Evolutionary conservation across 2,329 filamentous ascomycete genomes (phyloP).

Genomic region (Ambrosiella beaveri): DNA sequence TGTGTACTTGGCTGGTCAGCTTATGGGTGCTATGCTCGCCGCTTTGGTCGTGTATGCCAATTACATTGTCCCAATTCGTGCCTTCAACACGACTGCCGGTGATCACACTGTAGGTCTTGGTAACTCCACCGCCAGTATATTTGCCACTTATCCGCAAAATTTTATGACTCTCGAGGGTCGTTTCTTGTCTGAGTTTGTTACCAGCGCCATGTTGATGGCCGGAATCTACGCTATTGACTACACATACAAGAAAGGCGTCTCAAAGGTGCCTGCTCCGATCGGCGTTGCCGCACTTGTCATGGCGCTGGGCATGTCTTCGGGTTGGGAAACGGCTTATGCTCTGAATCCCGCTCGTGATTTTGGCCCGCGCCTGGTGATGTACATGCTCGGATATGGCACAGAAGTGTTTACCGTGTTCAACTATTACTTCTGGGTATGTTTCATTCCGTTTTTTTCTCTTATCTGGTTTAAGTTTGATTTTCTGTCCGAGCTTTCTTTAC

Average conservation of each 20-base stretch:
- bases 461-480: constrained; percentile 1
- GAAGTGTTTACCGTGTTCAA: constrained; percentile 49
- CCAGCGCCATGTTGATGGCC: constrained; percentile 51
- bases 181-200: constrained; percentile 58
- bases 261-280: constrained; percentile 34
- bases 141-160: constrained; percentile 54
- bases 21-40: constrained; percentile 49
- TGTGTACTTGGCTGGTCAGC: constrained; percentile 45
- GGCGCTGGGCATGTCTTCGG: constrained; percentile 57
- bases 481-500: constrained; percentile 1
- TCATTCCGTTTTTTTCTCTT: constrained; percentile 3
- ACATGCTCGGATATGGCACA: constrained; percentile 48
- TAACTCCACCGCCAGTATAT: constrained; percentile 50
- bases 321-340: constrained; percentile 61
- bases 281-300: constrained; percentile 57
- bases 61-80: constrained; percentile 46
- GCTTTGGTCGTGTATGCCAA: constrained; percentile 44
- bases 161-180: constrained; percentile 50
- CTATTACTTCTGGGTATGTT: constrained; percentile 51
- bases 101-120: constrained; percentile 42
- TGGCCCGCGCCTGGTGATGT: constrained; percentile 48
- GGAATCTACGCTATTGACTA: constrained; percentile 45
- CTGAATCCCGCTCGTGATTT: constrained; percentile 61
- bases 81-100: constrained; percentile 40
- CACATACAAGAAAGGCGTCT: constrained; percentile 43